These are phyloP conservation scores for Yamadazyma sp. DNA, from an alignment of 805 yeast genomes.

Conservation along the genomic window DNA sequence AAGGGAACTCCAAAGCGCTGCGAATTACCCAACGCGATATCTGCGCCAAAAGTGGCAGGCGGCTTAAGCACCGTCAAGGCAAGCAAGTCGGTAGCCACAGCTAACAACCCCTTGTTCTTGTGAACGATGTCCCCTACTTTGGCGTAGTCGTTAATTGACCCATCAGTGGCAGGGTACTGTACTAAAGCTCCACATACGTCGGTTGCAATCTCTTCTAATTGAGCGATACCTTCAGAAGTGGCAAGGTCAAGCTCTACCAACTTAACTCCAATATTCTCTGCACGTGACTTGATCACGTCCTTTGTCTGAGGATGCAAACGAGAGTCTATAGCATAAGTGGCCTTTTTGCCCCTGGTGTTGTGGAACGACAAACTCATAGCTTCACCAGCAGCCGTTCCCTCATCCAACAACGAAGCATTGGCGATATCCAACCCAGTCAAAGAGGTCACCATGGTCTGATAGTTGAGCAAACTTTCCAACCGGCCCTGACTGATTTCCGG, in stretches of 20 bases:
- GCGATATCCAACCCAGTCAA: conserved; percentile 94
- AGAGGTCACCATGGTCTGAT: conserved; percentile 88
- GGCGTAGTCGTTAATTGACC: conserved; percentile 53
- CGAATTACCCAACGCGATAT: conserved; percentile 86
- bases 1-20: conserved; percentile 98
- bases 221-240: conserved; percentile 32
- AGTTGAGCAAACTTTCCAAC: conserved; percentile 83
- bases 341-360: conserved; percentile 63
- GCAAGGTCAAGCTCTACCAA: conserved; percentile 57
- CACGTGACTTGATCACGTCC: conserved; percentile 76
- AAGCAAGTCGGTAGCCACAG: conserved; percentile 89
- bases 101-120: conserved; percentile 66
- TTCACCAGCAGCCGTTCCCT: conserved; percentile 97
- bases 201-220: conserved; percentile 25
- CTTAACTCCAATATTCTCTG: conserved; percentile 68
- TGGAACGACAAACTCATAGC: conserved; percentile 87
- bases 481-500: conserved; percentile 98
- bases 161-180: conserved; percentile 91
- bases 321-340: conserved; percentile 67
- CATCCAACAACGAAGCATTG: conserved; percentile 92
- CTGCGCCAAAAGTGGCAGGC: conserved; percentile 86
- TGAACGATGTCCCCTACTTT: conserved; percentile 67
- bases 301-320: conserved; percentile 84
- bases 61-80: conserved; percentile 85
- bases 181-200: conserved; percentile 77